These are phyloP conservation scores for Populus davidiana DNA, from an alignment of 345 rosid genomes.

Conservation along the genomic window DNA sequence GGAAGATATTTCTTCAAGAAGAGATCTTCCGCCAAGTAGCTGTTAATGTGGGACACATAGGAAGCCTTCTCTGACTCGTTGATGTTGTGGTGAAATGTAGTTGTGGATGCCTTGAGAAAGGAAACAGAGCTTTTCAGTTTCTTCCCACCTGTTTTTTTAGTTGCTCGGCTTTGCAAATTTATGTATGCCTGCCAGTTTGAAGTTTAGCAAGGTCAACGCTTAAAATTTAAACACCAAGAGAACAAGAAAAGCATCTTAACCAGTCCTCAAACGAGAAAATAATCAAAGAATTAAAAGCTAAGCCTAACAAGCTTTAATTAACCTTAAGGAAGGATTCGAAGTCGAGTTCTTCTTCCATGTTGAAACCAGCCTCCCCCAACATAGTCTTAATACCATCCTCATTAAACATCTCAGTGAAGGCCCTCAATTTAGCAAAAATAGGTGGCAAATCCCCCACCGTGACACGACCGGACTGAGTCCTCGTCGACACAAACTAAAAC, in stretches of 20 bases:
- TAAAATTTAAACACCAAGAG: too few relatives aligned
- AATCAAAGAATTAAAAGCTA: not conserved
- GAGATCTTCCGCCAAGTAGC: slow-evolving; percentile 74
- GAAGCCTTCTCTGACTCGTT: slow-evolving; percentile 89
- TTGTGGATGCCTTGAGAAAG: slow-evolving; percentile 78
- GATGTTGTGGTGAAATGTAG: slow-evolving; percentile 83
- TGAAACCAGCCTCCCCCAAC: slow-evolving; percentile 44
- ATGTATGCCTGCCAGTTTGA: slow-evolving; percentile 55
- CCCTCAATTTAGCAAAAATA: slow-evolving; percentile 60
- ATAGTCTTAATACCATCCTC: slow-evolving; percentile 69
- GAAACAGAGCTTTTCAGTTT: slow-evolving; percentile 49
- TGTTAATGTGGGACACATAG: slow-evolving; percentile 84
- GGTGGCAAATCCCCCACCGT: slow-evolving; percentile 69
- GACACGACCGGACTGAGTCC: slow-evolving; percentile 51
- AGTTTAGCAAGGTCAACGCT: not conserved
- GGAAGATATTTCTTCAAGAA: slow-evolving; percentile 82
- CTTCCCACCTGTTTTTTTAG: slow-evolving; percentile 54
- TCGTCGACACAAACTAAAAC: slow-evolving; percentile 59
- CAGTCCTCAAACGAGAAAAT: not conserved
- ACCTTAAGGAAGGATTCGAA: slow-evolving; percentile 89
- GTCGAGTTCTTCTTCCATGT: slow-evolving; percentile 62
- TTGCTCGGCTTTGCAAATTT: slow-evolving; percentile 64
- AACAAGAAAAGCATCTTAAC: too few relatives aligned
- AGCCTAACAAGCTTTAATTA: slow-evolving; percentile 10
- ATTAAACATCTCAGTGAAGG: slow-evolving; percentile 51